Conservation (phyloP, 257 asterid genomes). For the Ehretia macrophylla region DNA sequence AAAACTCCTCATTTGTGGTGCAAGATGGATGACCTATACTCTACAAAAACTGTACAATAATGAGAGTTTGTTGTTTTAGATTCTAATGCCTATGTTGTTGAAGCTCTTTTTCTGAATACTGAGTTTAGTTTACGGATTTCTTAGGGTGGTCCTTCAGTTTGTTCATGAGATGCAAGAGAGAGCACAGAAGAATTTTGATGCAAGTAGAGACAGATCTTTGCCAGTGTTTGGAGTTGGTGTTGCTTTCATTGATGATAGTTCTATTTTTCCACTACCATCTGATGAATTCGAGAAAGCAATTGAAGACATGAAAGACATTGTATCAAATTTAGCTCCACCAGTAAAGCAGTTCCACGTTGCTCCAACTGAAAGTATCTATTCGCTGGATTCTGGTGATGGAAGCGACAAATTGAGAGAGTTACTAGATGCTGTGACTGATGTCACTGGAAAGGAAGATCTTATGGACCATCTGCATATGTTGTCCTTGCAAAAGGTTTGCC, state of each 20-base stretch:
- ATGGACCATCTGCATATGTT: conserved; percentile 49
- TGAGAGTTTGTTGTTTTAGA: background rate
- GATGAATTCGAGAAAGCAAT: conserved; percentile 35
- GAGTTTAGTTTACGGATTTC: conserved; percentile 15
- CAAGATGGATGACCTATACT: too few relatives aligned
- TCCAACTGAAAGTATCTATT: conserved; percentile 55
- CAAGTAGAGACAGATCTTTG: conserved; percentile 67
- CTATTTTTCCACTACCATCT: conserved; percentile 27
- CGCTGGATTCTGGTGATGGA: conserved; percentile 38
- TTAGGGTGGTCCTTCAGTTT: conserved; percentile 92
- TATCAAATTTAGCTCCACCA: conserved; percentile 66
- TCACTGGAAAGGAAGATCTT: conserved; percentile 79
- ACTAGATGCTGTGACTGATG: conserved; percentile 44
- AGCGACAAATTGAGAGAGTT: conserved; percentile 46
- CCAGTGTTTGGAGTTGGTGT: conserved; percentile 92
- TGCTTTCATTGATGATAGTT: conserved; percentile 65
- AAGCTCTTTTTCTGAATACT: background rate
- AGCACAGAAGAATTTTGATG: conserved; percentile 80
- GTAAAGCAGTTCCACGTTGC: conserved; percentile 46
- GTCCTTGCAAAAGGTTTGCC: conserved; percentile 71
- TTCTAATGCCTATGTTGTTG: background rate
- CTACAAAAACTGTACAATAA: too few relatives aligned
- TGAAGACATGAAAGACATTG: conserved; percentile 49
- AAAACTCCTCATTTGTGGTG: too few relatives aligned
- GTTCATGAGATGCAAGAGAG: conserved; percentile 85